Evolutionary conservation across 2,329 filamentous ascomycete species (phyloP).

Genomic region (Ophiostoma fasciatum): DNA sequence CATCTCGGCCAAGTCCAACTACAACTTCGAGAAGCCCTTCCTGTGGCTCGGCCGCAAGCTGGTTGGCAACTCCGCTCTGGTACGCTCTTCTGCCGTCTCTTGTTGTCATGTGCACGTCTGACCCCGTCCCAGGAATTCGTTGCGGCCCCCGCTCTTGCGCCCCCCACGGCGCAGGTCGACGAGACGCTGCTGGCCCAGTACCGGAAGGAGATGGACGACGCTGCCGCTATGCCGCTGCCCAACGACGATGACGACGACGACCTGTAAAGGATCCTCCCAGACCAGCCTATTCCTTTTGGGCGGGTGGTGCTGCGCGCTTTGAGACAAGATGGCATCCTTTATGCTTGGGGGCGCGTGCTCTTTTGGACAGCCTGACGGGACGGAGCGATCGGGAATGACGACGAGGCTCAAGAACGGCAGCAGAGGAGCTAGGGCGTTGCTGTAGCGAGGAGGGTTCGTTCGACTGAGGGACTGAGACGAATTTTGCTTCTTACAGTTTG

Average conservation of each 20-base stretch:
- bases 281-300: too few species aligned
- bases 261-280: constrained; percentile 29
- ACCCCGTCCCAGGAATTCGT: constrained; percentile 65
- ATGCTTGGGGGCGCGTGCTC: background rate
- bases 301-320: too few species aligned
- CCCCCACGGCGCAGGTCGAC: constrained; percentile 84
- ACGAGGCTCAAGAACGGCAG: background rate
- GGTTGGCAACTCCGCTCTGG: constrained; percentile 77
- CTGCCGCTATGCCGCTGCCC: constrained; percentile 72
- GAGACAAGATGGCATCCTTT: too few species aligned
- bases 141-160: constrained; percentile 84
- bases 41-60: constrained; percentile 98
- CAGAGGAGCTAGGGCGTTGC: background rate
- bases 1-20: constrained; percentile 99
- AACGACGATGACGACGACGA: constrained; percentile 78
- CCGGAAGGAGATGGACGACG: constrained; percentile 74
- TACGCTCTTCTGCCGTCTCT: constrained; percentile 42
- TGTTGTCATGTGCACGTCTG: too few species aligned
- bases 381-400: background rate
- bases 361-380: constrained; percentile 2
- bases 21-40: constrained; percentile 99
- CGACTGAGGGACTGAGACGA: background rate
- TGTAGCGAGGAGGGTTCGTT: too few species aligned
- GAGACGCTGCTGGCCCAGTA: constrained; percentile 67
- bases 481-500: constrained; percentile 4